Conservation (phyloP, 2,329 filamentous ascomycete species). For the Trichoderma aggressivum region DNA sequence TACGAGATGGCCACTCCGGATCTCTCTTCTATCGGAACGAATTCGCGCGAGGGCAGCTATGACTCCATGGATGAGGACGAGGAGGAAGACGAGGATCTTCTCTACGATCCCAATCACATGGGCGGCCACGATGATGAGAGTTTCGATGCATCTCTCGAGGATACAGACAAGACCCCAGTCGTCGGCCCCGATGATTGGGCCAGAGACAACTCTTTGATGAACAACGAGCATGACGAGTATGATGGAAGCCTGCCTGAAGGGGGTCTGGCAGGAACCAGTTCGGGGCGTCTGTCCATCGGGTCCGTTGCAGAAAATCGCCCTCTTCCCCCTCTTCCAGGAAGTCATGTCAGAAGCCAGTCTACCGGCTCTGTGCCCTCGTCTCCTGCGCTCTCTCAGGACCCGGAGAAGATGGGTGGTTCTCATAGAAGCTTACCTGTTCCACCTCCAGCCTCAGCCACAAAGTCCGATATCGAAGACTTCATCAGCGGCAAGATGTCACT, state of each 20-base stretch:
- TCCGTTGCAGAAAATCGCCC: constrained; percentile 82
- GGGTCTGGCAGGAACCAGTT: constrained; percentile 38
- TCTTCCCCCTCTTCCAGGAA: constrained; percentile 76
- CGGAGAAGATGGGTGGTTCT: constrained; percentile 66
- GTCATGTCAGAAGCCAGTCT: constrained; percentile 37
- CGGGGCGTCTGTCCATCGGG: constrained; percentile 52
- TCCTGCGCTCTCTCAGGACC: constrained; percentile 63
- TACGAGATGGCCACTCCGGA: constrained; percentile 98
- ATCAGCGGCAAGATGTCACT: constrained; percentile 74
- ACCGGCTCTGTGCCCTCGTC: constrained; percentile 54
- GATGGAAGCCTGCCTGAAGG: constrained; percentile 64
- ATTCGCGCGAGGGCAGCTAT: constrained; percentile 89
- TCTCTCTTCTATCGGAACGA: constrained; percentile 84
- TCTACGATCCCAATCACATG: constrained; percentile 51
- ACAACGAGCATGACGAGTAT: constrained; percentile 42
- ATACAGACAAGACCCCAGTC: constrained; percentile 94
- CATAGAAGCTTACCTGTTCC: constrained; percentile 70
- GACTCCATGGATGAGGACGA: constrained; percentile 78
- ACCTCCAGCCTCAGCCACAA: constrained; percentile 64
- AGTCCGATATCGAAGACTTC: constrained; percentile 75
- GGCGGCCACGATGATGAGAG: constrained; percentile 71
- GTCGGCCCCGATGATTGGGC: constrained; percentile 97
- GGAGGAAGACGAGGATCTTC: constrained; percentile 62
- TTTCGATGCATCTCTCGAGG: constrained; percentile 92
- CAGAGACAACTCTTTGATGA: constrained; percentile 58